phyloP scores from a whole-genome alignment of 352 stramenopile genomes.

The Phytophthora capsici region DNA sequence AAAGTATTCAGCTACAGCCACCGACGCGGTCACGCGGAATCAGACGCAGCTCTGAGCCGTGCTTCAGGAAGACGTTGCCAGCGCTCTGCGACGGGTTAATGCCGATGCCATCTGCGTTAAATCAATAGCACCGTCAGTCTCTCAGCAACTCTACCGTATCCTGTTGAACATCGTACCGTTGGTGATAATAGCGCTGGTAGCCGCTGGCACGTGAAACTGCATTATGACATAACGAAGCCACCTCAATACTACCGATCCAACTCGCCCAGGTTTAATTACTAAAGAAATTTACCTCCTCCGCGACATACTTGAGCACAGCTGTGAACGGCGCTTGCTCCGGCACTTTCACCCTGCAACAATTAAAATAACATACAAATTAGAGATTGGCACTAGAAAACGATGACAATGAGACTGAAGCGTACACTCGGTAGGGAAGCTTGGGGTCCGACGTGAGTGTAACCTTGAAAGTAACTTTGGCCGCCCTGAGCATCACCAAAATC shows the following conservation, averaged over 20 bases:
- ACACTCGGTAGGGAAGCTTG: constrained; percentile 86
- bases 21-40: constrained; percentile 87
- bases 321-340: constrained; percentile 86
- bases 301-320: constrained; percentile 86
- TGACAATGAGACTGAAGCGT: constrained; percentile 13
- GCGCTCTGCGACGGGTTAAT: constrained; percentile 86
- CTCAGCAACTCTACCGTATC: not conserved
- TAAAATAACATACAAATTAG: not conserved
- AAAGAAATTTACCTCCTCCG: constrained; percentile 61
- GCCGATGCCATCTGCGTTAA: constrained; percentile 72
- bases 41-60: constrained; percentile 83
- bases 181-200: constrained; percentile 90
- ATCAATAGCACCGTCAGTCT: constrained; percentile 14
- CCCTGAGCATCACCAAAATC: constrained; percentile 33
- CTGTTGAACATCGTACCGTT: constrained; percentile 49
- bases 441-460: constrained; percentile 89
- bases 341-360: constrained; percentile 64
- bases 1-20: constrained; percentile 29
- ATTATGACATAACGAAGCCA: constrained; percentile 8
- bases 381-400: not conserved
- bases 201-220: constrained; percentile 80
- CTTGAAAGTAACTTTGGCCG: constrained; percentile 87
- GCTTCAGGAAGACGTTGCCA: constrained; percentile 86
- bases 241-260: constrained; percentile 19
- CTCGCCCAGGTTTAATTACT: not conserved